A percentile compares a stretch with the other conserved stretches of the same genome.
phyloP scores from a whole-genome alignment of 768 basidiomycete species.

The Boletus pseudo-olivaceus region DNA sequence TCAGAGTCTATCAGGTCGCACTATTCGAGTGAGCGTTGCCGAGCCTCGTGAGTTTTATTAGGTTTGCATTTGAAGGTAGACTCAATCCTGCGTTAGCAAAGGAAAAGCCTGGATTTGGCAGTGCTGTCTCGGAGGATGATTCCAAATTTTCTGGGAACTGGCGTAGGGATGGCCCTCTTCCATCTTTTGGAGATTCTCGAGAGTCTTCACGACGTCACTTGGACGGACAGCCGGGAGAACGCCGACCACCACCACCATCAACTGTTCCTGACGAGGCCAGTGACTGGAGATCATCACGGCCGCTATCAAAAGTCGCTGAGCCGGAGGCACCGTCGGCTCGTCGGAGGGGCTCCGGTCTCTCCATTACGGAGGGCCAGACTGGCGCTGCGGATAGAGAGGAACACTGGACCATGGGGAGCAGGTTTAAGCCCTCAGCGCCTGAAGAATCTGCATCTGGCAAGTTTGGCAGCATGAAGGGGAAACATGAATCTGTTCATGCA shows the following conservation, averaged over 20 bases:
- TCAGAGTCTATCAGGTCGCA: constrained; percentile 72
- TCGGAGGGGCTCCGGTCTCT: constrained; percentile 58
- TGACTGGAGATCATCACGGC: constrained; percentile 71
- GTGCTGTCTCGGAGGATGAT: constrained; percentile 56
- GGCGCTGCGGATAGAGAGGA: constrained; percentile 76
- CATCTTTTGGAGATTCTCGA: constrained; percentile 57
- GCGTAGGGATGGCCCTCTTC: constrained; percentile 85
- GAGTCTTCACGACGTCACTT: constrained; percentile 65
- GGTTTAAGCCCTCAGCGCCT: constrained; percentile 57
- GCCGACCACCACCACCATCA: constrained; percentile 41
- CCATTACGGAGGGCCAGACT: constrained; percentile 39
- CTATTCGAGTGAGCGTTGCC: constrained; percentile 88
- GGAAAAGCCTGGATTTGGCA: constrained; percentile 61
- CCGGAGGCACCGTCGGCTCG: constrained; percentile 45
- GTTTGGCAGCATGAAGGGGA: constrained; percentile 47
- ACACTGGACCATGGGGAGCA: constrained; percentile 70
- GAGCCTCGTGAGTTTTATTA: constrained; percentile 78
- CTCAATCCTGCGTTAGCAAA: constrained; percentile 53
- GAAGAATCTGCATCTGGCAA: constrained; percentile 37
- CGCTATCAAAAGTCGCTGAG: constrained; percentile 40
- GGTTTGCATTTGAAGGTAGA: background rate
- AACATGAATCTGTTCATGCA: constrained; percentile 53
- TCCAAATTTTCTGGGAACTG: constrained; percentile 81
- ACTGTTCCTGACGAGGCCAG: constrained; percentile 56
- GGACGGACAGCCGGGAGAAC: constrained; percentile 49